These are phyloP conservation scores for Dalbergia cochinchinensis DNA, from an alignment of 306 rosid genomes.

Conservation along the genomic window DNA sequence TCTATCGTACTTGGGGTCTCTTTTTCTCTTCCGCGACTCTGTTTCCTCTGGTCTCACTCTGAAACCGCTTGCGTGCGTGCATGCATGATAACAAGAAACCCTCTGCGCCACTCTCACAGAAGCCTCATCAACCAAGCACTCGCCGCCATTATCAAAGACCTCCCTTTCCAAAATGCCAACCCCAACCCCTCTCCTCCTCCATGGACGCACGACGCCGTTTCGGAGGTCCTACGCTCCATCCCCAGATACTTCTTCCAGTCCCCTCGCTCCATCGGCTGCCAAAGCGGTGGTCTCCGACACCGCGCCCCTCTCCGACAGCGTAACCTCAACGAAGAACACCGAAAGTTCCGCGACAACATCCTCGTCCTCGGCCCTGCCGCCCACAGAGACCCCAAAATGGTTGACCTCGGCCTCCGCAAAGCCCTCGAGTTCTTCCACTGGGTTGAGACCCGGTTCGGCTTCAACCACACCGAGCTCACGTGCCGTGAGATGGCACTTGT, in stretches of 20 bases:
- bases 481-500: slow-evolving; percentile 80
- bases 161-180: slow-evolving; percentile 57
- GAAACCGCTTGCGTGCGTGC: neutral
- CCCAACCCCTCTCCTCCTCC: slow-evolving; percentile 10
- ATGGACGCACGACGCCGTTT: slow-evolving; percentile 67
- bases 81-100: slow-evolving; percentile 48
- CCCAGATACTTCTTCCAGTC: slow-evolving; percentile 78
- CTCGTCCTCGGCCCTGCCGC: slow-evolving; percentile 87
- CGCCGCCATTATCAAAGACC: slow-evolving; percentile 63
- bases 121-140: slow-evolving; percentile 67
- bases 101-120: slow-evolving; percentile 37
- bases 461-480: slow-evolving; percentile 67
- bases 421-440: slow-evolving; percentile 79
- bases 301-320: slow-evolving; percentile 82
- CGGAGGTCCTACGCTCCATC: slow-evolving; percentile 63
- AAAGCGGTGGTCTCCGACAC: slow-evolving; percentile 63
- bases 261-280: slow-evolving; percentile 76
- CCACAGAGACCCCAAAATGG: slow-evolving; percentile 60
- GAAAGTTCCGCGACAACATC: slow-evolving; percentile 43
- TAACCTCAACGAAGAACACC: slow-evolving; percentile 57
- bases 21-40: too few relatives aligned
- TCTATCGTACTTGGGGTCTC: too few relatives aligned
- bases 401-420: slow-evolving; percentile 61
- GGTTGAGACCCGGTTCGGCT: slow-evolving; percentile 68
- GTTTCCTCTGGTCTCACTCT: too few relatives aligned